A percentile compares a stretch with the other conserved stretches of the same genome.
Evolutionary conservation across 2,329 filamentous ascomycete species (phyloP).

Genomic region (Arthroderma uncinatum): DNA sequence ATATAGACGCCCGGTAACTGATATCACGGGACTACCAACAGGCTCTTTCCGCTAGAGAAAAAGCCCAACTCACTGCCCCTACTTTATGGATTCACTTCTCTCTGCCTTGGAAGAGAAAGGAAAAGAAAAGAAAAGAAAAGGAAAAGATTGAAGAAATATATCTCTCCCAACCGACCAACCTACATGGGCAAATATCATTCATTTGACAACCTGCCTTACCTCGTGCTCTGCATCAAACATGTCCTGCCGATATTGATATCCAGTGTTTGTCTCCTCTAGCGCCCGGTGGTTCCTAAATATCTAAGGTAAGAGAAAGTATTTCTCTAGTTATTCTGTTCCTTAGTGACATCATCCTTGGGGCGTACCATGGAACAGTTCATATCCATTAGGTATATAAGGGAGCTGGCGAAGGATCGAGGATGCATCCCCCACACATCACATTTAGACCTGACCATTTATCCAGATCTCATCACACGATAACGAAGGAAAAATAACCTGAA

Average conservation of each 20-base stretch:
- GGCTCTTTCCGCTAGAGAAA: background rate
- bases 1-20: background rate
- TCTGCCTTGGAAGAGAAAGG: background rate
- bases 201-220: background rate
- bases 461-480: background rate
- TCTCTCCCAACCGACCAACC: background rate
- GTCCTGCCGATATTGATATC: constrained; percentile 1
- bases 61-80: background rate
- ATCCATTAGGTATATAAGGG: background rate
- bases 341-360: background rate
- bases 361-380: background rate
- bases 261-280: background rate
- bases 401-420: background rate
- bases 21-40: background rate
- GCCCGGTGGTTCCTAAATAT: background rate
- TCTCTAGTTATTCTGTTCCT: background rate
- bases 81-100: background rate
- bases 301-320: background rate
- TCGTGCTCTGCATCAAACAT: background rate
- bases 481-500: background rate
- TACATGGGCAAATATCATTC: background rate
- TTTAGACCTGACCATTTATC: background rate
- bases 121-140: no score
- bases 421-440: background rate
- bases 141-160: background rate